Conservation (phyloP, 208 protist species). For the Crithidia fasciculata region DNA sequence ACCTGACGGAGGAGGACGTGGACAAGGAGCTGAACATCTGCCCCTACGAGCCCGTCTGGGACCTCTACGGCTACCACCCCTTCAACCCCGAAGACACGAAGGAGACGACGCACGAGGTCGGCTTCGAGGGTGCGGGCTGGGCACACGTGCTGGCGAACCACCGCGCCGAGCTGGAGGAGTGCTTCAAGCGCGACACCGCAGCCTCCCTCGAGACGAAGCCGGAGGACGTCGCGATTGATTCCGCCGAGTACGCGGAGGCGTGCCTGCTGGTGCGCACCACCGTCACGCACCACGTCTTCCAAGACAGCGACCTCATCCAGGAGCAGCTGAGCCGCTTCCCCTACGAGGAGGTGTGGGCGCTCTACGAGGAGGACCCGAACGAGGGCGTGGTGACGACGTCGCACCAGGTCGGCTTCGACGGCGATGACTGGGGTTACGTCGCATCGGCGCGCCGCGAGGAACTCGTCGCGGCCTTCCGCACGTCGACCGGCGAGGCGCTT, state of each 20-base stretch:
- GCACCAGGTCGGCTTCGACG: conserved; percentile 75
- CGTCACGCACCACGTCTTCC: conserved; percentile 27
- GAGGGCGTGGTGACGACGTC: conserved; percentile 30
- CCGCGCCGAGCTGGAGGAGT: conserved; percentile 37
- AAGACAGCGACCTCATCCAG: conserved; percentile 34
- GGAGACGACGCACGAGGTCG: conserved; percentile 36
- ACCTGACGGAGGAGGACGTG: conserved; percentile 37
- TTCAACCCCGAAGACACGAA: conserved; percentile 35
- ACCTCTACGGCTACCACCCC: conserved; percentile 52
- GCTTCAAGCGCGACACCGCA: conserved; percentile 45
- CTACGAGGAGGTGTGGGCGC: conserved; percentile 48
- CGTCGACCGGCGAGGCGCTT: conserved; percentile 33
- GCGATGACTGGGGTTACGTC: conserved; percentile 70
- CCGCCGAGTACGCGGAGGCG: conserved; percentile 22
- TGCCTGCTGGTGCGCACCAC: conserved; percentile 26
- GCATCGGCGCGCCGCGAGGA: conserved; percentile 30
- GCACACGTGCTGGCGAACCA: conserved; percentile 40
- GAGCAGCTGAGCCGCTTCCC: conserved; percentile 43
- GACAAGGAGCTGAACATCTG: conserved; percentile 43
- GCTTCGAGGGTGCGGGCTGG: conserved; percentile 65
- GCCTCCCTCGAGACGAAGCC: conserved; percentile 35
- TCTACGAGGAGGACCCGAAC: conserved; percentile 44
- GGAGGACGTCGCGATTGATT: conserved; percentile 36
- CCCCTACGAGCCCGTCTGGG: conserved; percentile 56
- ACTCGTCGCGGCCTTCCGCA: conserved; percentile 39